phyloP scores from a whole-genome alignment of 2,329 filamentous ascomycete species.

The Arthrobotrys pseudoclavata region DNA sequence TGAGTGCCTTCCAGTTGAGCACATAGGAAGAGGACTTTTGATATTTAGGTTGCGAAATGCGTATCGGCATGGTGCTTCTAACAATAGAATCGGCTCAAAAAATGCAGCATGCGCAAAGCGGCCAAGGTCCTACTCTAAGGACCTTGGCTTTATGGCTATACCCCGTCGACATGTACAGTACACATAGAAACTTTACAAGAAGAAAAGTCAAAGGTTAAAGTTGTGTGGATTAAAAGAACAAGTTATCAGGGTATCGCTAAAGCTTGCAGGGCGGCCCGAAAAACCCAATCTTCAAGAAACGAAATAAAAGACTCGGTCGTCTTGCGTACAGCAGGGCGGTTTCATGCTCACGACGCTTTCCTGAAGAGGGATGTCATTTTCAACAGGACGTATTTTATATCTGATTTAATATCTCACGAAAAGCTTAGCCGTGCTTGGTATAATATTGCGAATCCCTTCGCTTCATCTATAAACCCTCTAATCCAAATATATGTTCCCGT shows the following conservation, averaged over 20 bases:
- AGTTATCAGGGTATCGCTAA: not conserved
- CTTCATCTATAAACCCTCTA: not conserved
- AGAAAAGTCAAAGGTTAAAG: too few species aligned
- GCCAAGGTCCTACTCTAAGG: not conserved
- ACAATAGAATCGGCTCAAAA: conserved; percentile 6
- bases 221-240: too few species aligned
- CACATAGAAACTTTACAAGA: too few species aligned
- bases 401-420: not conserved
- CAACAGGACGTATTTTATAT: not conserved
- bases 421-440: conserved; percentile 1
- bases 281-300: not conserved
- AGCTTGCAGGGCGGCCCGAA: conserved; percentile 1
- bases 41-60: not conserved
- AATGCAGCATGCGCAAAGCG: not conserved
- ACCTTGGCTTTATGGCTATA: conserved; percentile 17
- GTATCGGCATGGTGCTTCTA: not conserved
- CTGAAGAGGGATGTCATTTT: not conserved
- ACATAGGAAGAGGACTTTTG: not conserved
- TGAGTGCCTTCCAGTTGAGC: too few species aligned
- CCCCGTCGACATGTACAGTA: conserved; percentile 1
- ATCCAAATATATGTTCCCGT: not conserved
- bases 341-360: not conserved
- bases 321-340: not conserved
- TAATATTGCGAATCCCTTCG: not conserved
- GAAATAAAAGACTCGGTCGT: not conserved